phyloP scores from a whole-genome alignment of 768 basidiomycete genomes.

The Rhizopogon rudus region DNA sequence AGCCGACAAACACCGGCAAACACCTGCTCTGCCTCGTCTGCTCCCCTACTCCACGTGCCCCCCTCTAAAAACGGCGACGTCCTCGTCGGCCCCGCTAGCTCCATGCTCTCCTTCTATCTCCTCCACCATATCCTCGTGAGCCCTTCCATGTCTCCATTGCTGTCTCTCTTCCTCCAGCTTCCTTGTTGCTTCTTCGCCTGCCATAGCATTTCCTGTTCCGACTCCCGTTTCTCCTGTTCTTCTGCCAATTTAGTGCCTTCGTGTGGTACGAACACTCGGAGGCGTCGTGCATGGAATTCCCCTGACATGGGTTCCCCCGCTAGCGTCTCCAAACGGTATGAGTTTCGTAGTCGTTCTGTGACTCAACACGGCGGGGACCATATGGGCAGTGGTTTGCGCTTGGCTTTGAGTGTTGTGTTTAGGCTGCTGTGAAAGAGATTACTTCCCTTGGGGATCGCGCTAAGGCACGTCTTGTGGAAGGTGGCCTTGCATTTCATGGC shows the following conservation, averaged over 20 bases:
- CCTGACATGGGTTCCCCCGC: slow-evolving; percentile 7
- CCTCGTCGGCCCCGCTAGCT: no score
- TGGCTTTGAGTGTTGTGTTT: slow-evolving; percentile 18
- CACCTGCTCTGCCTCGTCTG: no score
- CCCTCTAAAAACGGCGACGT: no score
- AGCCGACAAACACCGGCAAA: no score
- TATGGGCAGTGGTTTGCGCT: slow-evolving; percentile 24
- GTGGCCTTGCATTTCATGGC: slow-evolving; percentile 17
- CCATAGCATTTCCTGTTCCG: no score
- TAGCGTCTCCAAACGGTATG: slow-evolving; percentile 17
- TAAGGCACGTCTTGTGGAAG: slow-evolving; percentile 22
- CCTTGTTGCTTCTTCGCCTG: no score
- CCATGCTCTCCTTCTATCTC: no score
- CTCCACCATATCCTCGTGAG: no score
- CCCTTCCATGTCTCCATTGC: no score
- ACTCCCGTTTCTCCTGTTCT: background rate
- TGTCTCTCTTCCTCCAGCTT: no score
- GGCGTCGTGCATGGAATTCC: slow-evolving; percentile 13
- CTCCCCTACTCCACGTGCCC: no score
- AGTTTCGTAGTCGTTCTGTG: slow-evolving; percentile 9
- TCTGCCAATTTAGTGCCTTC: slow-evolving; percentile 13
- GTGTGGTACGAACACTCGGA: slow-evolving; percentile 16
- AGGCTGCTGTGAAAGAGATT: slow-evolving; percentile 18
- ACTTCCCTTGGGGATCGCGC: slow-evolving; percentile 9
- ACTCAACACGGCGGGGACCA: slow-evolving; percentile 27